These are phyloP conservation scores for Saccharomyces hybrid DNA, from an alignment of 1,139 yeast genomes.

Conservation along the genomic window DNA sequence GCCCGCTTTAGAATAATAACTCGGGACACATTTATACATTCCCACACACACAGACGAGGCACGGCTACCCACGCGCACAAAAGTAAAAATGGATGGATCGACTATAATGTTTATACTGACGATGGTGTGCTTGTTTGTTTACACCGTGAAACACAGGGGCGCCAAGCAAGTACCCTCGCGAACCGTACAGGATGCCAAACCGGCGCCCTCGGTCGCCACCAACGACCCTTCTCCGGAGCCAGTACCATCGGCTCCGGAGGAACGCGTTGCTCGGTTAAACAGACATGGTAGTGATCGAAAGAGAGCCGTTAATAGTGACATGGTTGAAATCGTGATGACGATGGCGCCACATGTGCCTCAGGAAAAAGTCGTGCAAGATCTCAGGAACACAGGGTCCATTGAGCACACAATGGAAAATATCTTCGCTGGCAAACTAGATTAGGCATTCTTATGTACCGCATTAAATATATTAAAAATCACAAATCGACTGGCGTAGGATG, in stretches of 20 bases:
- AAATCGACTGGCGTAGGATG: background rate
- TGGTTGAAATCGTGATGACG: conserved; percentile 81
- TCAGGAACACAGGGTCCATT: conserved; percentile 67
- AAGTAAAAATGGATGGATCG: background rate
- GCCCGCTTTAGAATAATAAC: background rate
- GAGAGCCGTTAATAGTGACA: conserved; percentile 62
- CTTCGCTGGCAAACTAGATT: conserved; percentile 27
- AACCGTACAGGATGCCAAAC: background rate
- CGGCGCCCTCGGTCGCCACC: background rate
- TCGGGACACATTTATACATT: background rate
- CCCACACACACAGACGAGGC: background rate
- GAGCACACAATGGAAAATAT: conserved; percentile 69
- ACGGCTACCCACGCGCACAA: background rate
- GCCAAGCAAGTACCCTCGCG: conserved; percentile 4
- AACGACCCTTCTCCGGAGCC: background rate
- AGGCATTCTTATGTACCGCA: background rate
- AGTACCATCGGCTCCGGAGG: background rate
- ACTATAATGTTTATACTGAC: background rate
- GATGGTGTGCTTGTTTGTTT: background rate
- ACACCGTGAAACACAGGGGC: background rate
- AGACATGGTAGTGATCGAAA: conserved; percentile 23
- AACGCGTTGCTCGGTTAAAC: conserved; percentile 8
- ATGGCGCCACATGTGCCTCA: conserved; percentile 66
- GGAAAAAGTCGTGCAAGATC: conserved; percentile 61
- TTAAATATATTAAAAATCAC: background rate